Conservation (phyloP, 768 basidiomycete genomes). For the Tephrocybe sp. region DNA sequence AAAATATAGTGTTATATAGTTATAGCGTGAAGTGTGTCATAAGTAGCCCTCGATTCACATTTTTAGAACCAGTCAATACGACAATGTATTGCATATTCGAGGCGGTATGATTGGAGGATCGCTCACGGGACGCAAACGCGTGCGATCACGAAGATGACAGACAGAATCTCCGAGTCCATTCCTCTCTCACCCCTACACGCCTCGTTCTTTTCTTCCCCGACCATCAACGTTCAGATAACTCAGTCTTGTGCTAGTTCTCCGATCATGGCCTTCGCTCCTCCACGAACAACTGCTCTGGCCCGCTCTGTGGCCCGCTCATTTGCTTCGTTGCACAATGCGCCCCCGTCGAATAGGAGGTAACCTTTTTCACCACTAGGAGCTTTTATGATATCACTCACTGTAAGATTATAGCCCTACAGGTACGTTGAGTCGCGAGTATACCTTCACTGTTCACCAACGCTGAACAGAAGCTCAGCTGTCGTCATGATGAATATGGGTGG, state of each 20-base stretch:
- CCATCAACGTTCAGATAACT: slow-evolving; percentile 14
- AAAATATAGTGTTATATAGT: no score
- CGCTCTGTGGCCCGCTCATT: slow-evolving; percentile 39
- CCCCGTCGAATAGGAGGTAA: slow-evolving; percentile 44
- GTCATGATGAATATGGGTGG: slow-evolving; percentile 99
- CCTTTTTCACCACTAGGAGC: slow-evolving; percentile 8
- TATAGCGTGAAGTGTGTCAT: no score
- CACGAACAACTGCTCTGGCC: slow-evolving; percentile 12
- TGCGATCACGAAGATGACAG: slow-evolving; percentile 1
- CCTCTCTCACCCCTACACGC: slow-evolving; percentile 3
- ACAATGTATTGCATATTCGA: no score
- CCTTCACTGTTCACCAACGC: slow-evolving; percentile 8
- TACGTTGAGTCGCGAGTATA: slow-evolving; percentile 22
- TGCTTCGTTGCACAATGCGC: slow-evolving; percentile 43
- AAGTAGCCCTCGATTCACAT: no score
- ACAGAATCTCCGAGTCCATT: no score
- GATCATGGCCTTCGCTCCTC: slow-evolving; percentile 15
- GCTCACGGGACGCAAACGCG: neutral
- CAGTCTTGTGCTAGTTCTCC: slow-evolving; percentile 12
- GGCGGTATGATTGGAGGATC: no score
- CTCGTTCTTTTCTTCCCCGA: slow-evolving; percentile 14
- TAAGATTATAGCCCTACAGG: slow-evolving; percentile 56
- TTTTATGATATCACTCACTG: slow-evolving; percentile 16
- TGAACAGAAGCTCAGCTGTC: slow-evolving; percentile 50
- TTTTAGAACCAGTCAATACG: no score